A percentile compares a stretch with the other conserved stretches of the same genome.
phyloP scores from a whole-genome alignment of 306 rosid genomes.

The Vicia sativa region DNA sequence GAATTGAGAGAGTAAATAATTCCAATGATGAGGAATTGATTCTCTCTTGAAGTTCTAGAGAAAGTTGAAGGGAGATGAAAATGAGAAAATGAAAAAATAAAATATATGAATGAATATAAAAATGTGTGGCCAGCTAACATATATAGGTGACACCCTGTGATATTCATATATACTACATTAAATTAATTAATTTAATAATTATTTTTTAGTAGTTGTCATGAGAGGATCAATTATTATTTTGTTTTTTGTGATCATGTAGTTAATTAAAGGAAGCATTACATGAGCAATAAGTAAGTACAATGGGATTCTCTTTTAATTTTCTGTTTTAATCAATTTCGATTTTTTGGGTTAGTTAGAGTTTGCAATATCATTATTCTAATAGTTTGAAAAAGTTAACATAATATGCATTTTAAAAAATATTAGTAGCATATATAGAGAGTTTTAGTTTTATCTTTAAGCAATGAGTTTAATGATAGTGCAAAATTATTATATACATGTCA shows the following conservation, averaged over 20 bases:
- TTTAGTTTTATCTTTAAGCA: not conserved
- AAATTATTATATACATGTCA: too few relatives aligned
- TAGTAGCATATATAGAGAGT: not conserved
- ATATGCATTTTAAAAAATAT: not conserved
- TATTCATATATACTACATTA: constrained; percentile 47
- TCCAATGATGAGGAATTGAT: constrained; percentile 40
- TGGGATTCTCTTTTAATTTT: not conserved
- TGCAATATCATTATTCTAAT: not conserved
- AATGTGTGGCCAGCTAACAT: constrained; percentile 85
- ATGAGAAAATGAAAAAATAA: constrained; percentile 30
- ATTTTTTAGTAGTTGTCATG: constrained; percentile 42
- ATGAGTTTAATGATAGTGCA: too few relatives aligned
- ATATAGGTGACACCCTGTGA: constrained; percentile 54
- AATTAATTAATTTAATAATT: constrained; percentile 32
- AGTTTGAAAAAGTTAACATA: not conserved
- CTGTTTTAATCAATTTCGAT: not conserved
- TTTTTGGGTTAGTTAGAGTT: not conserved
- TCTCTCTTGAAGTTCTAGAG: constrained; percentile 42
- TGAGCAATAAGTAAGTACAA: not conserved
- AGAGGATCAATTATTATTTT: constrained; percentile 42
- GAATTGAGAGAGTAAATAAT: constrained; percentile 39
- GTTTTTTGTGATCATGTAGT: constrained; percentile 29
- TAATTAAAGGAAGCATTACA: constrained; percentile 15
- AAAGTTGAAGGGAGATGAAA: constrained; percentile 47
- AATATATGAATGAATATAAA: constrained; percentile 39